A percentile compares a stretch with the other conserved stretches of the same genome.
Conservation (phyloP, 306 rosid species). For the Hylodesmum podocarpum region DNA sequence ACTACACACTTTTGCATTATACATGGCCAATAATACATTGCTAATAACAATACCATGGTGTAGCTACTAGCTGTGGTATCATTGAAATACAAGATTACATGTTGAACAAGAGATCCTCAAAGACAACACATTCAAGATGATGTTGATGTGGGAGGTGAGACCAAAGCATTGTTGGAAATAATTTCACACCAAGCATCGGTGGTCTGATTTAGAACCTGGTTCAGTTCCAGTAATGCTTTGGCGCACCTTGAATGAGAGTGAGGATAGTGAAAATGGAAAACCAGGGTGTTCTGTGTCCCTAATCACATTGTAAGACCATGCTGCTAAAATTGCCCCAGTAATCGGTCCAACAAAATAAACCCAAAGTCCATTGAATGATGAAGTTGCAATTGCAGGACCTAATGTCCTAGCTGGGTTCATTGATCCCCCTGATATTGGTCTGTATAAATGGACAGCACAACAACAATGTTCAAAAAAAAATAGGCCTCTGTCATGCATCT, state of each 20-base stretch:
- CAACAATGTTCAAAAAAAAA: background rate
- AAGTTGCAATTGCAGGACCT: constrained; percentile 77
- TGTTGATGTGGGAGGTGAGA: background rate
- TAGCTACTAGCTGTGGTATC: background rate
- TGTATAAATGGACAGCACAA: constrained; percentile 28
- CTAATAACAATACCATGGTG: background rate
- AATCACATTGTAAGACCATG: constrained; percentile 60
- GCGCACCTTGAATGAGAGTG: constrained; percentile 38
- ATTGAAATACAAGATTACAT: background rate
- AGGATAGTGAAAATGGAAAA: constrained; percentile 12
- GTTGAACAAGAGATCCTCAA: background rate
- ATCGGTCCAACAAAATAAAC: constrained; percentile 68
- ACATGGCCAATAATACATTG: background rate
- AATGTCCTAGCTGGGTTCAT: constrained; percentile 91
- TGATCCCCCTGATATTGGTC: constrained; percentile 90
- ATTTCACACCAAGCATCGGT: constrained; percentile 29
- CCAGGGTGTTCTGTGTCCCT: constrained; percentile 40
- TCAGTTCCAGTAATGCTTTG: constrained; percentile 29
- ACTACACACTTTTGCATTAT: background rate
- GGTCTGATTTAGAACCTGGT: background rate
- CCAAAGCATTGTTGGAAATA: background rate
- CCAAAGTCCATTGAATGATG: constrained; percentile 66
- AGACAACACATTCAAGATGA: background rate
- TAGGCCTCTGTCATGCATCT: background rate
- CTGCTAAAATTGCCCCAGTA: constrained; percentile 63